These are phyloP conservation scores for Aspergillus ochraceus DNA, from an alignment of 2,329 filamentous ascomycete species.

Conservation along the genomic window DNA sequence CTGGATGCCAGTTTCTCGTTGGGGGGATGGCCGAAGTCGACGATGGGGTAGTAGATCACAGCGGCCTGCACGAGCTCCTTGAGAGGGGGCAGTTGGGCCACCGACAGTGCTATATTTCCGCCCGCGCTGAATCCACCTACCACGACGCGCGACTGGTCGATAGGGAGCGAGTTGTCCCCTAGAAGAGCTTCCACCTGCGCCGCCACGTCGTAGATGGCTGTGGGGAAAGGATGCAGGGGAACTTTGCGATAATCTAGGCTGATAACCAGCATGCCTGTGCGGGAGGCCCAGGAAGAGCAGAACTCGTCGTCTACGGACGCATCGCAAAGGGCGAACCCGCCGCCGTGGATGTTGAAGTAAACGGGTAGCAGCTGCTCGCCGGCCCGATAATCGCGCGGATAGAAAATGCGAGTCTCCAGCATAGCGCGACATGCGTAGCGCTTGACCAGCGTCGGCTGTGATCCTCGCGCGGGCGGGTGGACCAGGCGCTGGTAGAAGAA, in stretches of 20 bases:
- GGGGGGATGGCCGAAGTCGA: slow-evolving; percentile 40
- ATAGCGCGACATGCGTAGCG: slow-evolving; percentile 5
- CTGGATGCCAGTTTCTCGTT: slow-evolving; percentile 28
- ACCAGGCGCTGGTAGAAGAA: slow-evolving; percentile 14
- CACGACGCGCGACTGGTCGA: slow-evolving; percentile 45
- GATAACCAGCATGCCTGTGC: slow-evolving; percentile 46
- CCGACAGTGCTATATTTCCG: slow-evolving; percentile 49
- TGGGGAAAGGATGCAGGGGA: slow-evolving; percentile 46
- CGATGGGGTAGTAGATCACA: slow-evolving; percentile 47
- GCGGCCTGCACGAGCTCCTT: slow-evolving; percentile 36
- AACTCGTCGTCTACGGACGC: slow-evolving; percentile 50
- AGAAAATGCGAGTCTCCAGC: slow-evolving; percentile 9
- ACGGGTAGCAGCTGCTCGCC: slow-evolving; percentile 35
- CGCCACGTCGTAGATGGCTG: slow-evolving; percentile 47
- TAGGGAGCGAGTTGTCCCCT: slow-evolving; percentile 46
- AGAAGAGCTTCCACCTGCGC: slow-evolving; percentile 46
- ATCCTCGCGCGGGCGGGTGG: not conserved
- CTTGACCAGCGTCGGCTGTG: slow-evolving; percentile 3
- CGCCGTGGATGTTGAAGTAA: slow-evolving; percentile 55
- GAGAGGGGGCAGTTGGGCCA: slow-evolving; percentile 42
- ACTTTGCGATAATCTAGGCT: slow-evolving; percentile 53
- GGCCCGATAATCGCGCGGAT: slow-evolving; percentile 18
- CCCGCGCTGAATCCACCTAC: slow-evolving; percentile 55
- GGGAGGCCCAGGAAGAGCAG: slow-evolving; percentile 46
- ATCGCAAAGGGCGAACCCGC: slow-evolving; percentile 38